phyloP scores from a whole-genome alignment of 805 yeast genomes.

The Kodamaea lidongshanica region DNA sequence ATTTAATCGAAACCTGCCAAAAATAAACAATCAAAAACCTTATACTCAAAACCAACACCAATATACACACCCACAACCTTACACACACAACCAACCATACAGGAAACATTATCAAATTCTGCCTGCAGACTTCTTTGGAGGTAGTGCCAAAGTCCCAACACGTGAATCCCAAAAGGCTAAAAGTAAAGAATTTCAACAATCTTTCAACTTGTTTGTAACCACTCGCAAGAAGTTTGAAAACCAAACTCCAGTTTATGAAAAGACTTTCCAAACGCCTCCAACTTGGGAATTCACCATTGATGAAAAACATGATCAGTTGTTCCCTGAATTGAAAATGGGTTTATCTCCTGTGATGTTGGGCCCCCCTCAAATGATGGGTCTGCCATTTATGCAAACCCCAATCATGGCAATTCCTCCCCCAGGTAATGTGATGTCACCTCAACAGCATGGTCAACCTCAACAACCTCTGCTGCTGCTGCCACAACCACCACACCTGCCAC shows the following conservation, averaged over 20 bases:
- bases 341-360: too few species aligned
- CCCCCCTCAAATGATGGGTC: conserved; percentile 4
- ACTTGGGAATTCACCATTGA: conserved; percentile 64
- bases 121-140: conserved; percentile 39
- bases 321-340: conserved; percentile 25
- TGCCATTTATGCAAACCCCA: conserved; percentile 29
- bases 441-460: conserved; percentile 15
- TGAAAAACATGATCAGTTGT: conserved; percentile 47
- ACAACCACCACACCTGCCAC: conserved; percentile 10
- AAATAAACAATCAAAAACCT: too few species aligned
- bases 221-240: conserved; percentile 31
- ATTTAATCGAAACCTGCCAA: conserved; percentile 22
- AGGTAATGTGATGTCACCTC: conserved; percentile 25
- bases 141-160: conserved; percentile 33
- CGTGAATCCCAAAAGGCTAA: conserved; percentile 30
- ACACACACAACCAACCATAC: conserved; percentile 5
- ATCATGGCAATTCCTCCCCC: conserved; percentile 21
- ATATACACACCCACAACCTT: too few species aligned
- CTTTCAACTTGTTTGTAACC: conserved; percentile 50
- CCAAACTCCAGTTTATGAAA: conserved; percentile 40
- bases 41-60: too few species aligned
- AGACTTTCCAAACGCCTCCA: conserved; percentile 68
- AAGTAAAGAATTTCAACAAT: conserved; percentile 29
- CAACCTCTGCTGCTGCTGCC: conserved; percentile 8
- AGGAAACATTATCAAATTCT: conserved; percentile 35